phyloP scores from a whole-genome alignment of 441 rosid species.

The Rhodomyrtus psidioides region DNA sequence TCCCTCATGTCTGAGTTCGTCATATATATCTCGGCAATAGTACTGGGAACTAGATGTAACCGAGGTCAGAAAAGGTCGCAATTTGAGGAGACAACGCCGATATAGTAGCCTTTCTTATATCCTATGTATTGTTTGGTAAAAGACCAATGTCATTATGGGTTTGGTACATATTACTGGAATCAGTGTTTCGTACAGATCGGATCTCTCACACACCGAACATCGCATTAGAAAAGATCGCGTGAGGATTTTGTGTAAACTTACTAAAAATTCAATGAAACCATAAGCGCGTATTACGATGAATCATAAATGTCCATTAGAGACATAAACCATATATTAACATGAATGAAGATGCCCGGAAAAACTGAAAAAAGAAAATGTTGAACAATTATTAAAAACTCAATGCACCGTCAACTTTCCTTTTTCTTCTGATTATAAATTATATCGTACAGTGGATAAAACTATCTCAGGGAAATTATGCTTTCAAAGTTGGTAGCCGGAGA shows the following conservation, averaged over 20 bases:
- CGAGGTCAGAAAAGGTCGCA: too few relatives aligned
- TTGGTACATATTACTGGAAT: not conserved
- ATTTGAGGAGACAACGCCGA: too few relatives aligned
- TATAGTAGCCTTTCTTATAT: not conserved
- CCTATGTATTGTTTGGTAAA: not conserved
- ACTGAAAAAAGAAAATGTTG: not conserved
- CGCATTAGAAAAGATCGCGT: not conserved
- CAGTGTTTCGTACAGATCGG: not conserved
- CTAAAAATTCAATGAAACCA: not conserved
- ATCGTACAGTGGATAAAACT: not conserved
- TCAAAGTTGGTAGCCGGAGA: not conserved
- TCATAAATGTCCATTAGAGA: not conserved
- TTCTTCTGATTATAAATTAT: not conserved
- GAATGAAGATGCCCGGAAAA: not conserved
- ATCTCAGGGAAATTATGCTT: not conserved
- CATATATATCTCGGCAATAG: too few relatives aligned
- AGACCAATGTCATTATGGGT: not conserved
- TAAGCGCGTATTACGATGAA: not conserved
- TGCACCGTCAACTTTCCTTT: not conserved
- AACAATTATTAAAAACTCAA: not conserved
- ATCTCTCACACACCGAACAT: not conserved
- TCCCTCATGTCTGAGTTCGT: too few relatives aligned
- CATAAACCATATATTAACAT: not conserved
- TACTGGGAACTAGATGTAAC: too few relatives aligned
- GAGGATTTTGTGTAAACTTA: not conserved